These are phyloP conservation scores for Daldinia sp. DNA, from an alignment of 2,329 filamentous ascomycete species.

Conservation along the genomic window DNA sequence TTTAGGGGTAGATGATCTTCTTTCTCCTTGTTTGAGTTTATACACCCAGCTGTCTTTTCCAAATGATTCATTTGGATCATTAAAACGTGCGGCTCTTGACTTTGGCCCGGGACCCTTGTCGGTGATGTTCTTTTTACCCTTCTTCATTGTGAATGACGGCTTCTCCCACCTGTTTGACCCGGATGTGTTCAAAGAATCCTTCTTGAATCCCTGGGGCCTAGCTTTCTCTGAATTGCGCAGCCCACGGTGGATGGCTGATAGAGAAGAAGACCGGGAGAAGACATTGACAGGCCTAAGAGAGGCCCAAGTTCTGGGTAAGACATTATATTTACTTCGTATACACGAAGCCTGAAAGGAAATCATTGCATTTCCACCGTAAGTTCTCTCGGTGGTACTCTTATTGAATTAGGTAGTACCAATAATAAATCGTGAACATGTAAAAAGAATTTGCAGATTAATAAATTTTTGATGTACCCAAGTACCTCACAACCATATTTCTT, in stretches of 20 bases:
- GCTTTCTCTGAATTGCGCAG: slow-evolving; percentile 62
- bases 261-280: slow-evolving; percentile 62
- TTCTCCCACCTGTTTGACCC: slow-evolving; percentile 43
- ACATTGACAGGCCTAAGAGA: slow-evolving; percentile 25
- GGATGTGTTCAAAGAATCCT: slow-evolving; percentile 48
- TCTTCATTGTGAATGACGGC: slow-evolving; percentile 55
- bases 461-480: slow-evolving; percentile 15
- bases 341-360: slow-evolving; percentile 46
- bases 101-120: slow-evolving; percentile 56
- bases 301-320: slow-evolving; percentile 36
- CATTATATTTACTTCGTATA: slow-evolving; percentile 48
- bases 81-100: slow-evolving; percentile 65
- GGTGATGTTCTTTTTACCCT: slow-evolving; percentile 66
- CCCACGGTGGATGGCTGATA: slow-evolving; percentile 78
- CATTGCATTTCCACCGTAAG: slow-evolving; percentile 46
- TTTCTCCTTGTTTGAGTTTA: slow-evolving; percentile 57
- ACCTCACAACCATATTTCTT: background rate
- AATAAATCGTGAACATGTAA: background rate
- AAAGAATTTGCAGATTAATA: slow-evolving; percentile 20
- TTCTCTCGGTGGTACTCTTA: background rate
- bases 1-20: background rate
- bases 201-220: slow-evolving; percentile 50
- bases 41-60: slow-evolving; percentile 70
- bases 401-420: background rate
- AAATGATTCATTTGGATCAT: slow-evolving; percentile 62